A percentile compares a stretch with the other conserved stretches of the same genome.
These are phyloP conservation scores for Neofusicoccum laricinum DNA, from an alignment of 2,329 filamentous ascomycete species.

Conservation along the genomic window DNA sequence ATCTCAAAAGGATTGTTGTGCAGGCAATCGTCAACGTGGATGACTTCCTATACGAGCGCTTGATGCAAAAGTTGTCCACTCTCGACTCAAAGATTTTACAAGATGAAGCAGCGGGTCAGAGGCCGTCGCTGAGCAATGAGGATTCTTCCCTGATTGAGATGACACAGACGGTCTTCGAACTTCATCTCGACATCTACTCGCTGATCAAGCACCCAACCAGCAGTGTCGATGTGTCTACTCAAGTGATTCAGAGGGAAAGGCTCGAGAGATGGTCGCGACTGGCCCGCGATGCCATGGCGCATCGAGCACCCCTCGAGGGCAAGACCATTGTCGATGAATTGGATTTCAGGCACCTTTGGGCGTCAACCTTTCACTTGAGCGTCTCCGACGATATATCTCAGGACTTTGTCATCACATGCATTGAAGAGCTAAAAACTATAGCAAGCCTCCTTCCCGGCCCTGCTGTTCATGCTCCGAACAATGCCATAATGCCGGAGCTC, in stretches of 20 bases:
- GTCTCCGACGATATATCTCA: conserved; percentile 55
- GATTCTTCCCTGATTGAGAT: conserved; percentile 49
- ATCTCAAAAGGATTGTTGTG: conserved; percentile 54
- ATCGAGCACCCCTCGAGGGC: conserved; percentile 28
- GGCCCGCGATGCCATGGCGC: conserved; percentile 52
- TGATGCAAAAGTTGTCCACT: conserved; percentile 33
- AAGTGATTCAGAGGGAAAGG: conserved; percentile 55
- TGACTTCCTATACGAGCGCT: conserved; percentile 47
- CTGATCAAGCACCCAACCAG: conserved; percentile 61
- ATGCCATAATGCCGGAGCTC: conserved; percentile 82
- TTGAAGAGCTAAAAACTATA: conserved; percentile 59
- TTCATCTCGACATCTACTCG: conserved; percentile 65
- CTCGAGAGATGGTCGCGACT: conserved; percentile 60
- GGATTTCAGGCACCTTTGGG: conserved; percentile 63
- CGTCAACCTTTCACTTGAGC: conserved; percentile 60
- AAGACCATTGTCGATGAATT: conserved; percentile 39
- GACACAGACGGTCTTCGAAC: conserved; percentile 61
- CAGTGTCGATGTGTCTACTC: conserved; percentile 51
- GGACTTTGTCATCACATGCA: conserved; percentile 59
- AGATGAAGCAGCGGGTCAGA: conserved; percentile 19
- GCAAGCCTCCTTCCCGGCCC: conserved; percentile 49
- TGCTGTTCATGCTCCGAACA: conserved; percentile 70
- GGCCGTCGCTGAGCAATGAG: conserved; percentile 25
- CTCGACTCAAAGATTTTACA: conserved; percentile 30
- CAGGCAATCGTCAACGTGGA: conserved; percentile 54